phyloP scores from a whole-genome alignment of 805 yeast species.

The Metschnikowia colocasiae region DNA sequence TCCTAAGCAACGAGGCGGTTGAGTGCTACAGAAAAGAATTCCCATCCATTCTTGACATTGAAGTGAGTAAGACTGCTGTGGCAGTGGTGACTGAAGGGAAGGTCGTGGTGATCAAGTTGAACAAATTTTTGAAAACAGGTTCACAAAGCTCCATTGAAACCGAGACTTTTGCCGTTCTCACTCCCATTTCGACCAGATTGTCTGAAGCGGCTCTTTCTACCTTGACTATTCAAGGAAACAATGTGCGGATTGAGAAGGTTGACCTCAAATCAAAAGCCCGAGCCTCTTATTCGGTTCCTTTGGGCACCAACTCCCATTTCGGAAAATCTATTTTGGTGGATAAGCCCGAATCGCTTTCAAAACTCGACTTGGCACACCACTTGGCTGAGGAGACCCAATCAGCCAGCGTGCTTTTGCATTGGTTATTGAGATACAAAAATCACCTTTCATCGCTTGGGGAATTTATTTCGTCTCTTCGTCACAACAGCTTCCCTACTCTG shows the following conservation, averaged over 20 bases:
- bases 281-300: not conserved
- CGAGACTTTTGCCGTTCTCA: not conserved
- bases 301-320: constrained; percentile 2
- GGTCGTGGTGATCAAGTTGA: constrained; percentile 7
- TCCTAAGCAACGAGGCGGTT: not conserved
- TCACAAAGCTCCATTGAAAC: not conserved
- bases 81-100: constrained; percentile 8
- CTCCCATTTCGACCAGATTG: not conserved
- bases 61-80: not conserved
- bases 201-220: not conserved
- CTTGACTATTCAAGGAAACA: not conserved
- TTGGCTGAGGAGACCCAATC: constrained; percentile 28
- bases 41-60: constrained; percentile 4
- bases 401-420: constrained; percentile 22
- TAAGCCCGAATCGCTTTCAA: constrained; percentile 27
- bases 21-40: constrained; percentile 5
- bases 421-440: constrained; percentile 28
- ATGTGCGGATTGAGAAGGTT: not conserved
- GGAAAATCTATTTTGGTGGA: constrained; percentile 26
- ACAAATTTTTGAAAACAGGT: constrained; percentile 2
- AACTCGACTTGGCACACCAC: constrained; percentile 29
- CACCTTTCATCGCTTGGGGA: constrained; percentile 36
- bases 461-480: constrained; percentile 11
- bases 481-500: not conserved
- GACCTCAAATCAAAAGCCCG: not conserved